Evolutionary conservation across 495 filamentous ascomycete genomes (phyloP), one percentile per base, ranked within the genome.

Genomic region (Penicillium tannophilum): DNA sequence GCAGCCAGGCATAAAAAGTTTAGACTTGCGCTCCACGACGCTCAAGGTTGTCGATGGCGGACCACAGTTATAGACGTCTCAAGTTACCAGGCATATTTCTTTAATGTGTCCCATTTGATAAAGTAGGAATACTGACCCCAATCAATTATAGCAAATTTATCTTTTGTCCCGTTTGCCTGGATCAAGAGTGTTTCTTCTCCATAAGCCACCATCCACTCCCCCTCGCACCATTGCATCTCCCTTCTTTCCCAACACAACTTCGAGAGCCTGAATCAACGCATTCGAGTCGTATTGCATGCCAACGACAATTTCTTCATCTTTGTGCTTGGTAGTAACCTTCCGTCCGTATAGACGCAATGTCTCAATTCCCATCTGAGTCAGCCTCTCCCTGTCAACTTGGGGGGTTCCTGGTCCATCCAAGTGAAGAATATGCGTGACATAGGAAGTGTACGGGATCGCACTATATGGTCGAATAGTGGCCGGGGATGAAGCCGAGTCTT

Each of bases 341-440:
- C 86, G 79, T 17, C 92, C 93, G 70, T 92, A 92, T 1, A 93
- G 77, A 63, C 82, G 81, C 24, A 96, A 81, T 23, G 84, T 85
- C 62, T 90, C 88, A 44, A 98, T 88, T 0, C 94, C 92, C 70
- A 89, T 72, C 35, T 71, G 69, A 6, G 73, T 70, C 48, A 97
- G 76, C 54, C 83, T 80, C 17, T 80, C 80, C 48, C 75, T 83
- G 63, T 96, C 86, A 3, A 96, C 89, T 11, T 58, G 67, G 0
- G 94, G 94, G 43, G 85, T 85, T 0, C 83, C 88, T 1, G 77
- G 76, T 0, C 89, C 90, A 16, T 92, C 89, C 8, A 97, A 72
- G 63, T 96, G 88, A 10, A 98, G 75, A 10, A 98, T 70, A 72
- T 97, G 92, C 16, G 88, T 96, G 3, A 98, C 86, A 66, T 94